A percentile compares a stretch with the other conserved stretches of the same genome.
Conservation (phyloP, 2,329 filamentous ascomycete species). For the Fusarium heterosporum region DNA sequence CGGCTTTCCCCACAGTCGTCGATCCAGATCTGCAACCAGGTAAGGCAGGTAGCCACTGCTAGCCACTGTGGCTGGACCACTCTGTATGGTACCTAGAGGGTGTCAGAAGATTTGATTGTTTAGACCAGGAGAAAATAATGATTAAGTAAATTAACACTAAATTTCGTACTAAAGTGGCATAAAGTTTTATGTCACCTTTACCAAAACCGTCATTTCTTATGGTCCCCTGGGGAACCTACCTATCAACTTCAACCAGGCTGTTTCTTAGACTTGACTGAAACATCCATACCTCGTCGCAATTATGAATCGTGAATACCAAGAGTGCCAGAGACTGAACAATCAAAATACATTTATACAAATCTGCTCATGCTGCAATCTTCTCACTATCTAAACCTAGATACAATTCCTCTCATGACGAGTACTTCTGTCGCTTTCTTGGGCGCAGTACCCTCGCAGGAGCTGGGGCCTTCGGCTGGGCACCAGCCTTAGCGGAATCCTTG, state of each 20-base stretch:
- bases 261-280: background rate
- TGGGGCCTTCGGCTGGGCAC: background rate
- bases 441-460: background rate
- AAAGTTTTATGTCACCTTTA: too few species aligned
- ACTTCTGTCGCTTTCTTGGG: slow-evolving; percentile 7
- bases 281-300: background rate
- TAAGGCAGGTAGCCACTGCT: slow-evolving; percentile 27
- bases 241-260: background rate
- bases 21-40: slow-evolving; percentile 30
- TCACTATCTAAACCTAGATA: background rate
- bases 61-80: slow-evolving; percentile 35
- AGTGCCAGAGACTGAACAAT: background rate
- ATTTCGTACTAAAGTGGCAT: too few species aligned
- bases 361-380: background rate
- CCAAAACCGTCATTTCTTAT: too few species aligned
- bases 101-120: too few species aligned
- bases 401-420: background rate
- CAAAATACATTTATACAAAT: background rate
- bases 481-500: background rate
- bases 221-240: too few species aligned
- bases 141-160: too few species aligned
- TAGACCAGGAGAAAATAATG: too few species aligned
- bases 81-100: background rate
- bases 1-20: slow-evolving; percentile 20
- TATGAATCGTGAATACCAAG: background rate